Evolutionary conservation across 805 yeast genomes (phyloP).

Genomic region (Yamadazyma takamatsuzukensis): DNA sequence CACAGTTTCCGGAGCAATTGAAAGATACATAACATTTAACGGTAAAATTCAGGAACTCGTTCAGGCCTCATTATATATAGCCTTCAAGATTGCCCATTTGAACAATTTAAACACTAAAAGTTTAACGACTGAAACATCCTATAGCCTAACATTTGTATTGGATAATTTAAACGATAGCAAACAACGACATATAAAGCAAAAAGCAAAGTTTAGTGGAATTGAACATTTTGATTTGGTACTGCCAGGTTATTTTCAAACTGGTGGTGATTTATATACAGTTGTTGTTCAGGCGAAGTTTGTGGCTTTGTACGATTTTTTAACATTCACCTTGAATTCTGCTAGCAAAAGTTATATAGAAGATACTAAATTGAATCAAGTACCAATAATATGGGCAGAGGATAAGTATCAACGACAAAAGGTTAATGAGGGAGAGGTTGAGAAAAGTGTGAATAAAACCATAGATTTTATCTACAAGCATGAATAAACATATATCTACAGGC

Average conservation of each 20-base stretch:
- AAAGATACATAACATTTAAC: slow-evolving; percentile 25
- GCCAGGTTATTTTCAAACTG: slow-evolving; percentile 4
- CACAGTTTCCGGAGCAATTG: slow-evolving; percentile 22
- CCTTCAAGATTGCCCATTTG: slow-evolving; percentile 23
- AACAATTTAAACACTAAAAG: slow-evolving; percentile 22
- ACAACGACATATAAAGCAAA: slow-evolving; percentile 10
- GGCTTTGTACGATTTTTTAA: slow-evolving; percentile 15
- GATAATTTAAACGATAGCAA: slow-evolving; percentile 7
- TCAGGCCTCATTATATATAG: slow-evolving; percentile 22
- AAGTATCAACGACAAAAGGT: slow-evolving; percentile 13
- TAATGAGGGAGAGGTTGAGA: slow-evolving; percentile 10
- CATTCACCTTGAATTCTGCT: no score
- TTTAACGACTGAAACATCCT: slow-evolving; percentile 30
- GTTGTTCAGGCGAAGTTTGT: slow-evolving; percentile 19
- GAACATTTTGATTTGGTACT: slow-evolving; percentile 4
- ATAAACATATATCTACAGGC: no score
- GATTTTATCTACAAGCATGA: slow-evolving; percentile 1
- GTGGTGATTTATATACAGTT: slow-evolving; percentile 6
- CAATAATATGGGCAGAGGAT: no score
- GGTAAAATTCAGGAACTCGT: slow-evolving; percentile 22
- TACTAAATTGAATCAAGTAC: slow-evolving; percentile 16
- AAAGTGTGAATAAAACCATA: slow-evolving; percentile 3
- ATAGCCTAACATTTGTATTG: slow-evolving; percentile 18
- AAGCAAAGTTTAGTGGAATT: slow-evolving; percentile 7
- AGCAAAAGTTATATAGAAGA: slow-evolving; percentile 16